A percentile compares a stretch with the other conserved stretches of the same genome.
Evolutionary conservation across 2,329 filamentous ascomycete genomes (phyloP).

Genomic region (Verticillium albo-atrum): DNA sequence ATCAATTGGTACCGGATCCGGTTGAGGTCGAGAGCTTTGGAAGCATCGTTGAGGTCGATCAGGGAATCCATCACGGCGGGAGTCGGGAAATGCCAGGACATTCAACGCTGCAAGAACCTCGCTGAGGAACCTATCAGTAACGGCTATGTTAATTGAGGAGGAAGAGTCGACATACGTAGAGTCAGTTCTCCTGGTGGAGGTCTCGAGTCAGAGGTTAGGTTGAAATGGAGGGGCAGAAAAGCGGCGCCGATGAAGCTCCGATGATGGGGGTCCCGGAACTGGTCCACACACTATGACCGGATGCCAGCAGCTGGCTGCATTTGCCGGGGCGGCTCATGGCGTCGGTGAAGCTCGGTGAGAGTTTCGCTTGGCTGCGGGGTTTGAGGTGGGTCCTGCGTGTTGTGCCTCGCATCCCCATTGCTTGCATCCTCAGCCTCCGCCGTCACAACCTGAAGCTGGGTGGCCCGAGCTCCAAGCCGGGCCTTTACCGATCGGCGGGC

Average conservation of each 20-base stretch:
- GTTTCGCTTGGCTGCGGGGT: background rate
- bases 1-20: conserved; percentile 94
- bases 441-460: background rate
- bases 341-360: background rate
- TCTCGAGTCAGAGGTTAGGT: background rate
- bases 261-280: background rate
- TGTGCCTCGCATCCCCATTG: background rate
- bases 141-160: background rate
- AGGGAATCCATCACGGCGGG: conserved; percentile 70
- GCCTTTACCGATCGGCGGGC: background rate
- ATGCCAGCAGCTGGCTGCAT: background rate
- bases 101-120: background rate
- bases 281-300: background rate
- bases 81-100: background rate
- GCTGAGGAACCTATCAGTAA: background rate
- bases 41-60: conserved; percentile 81
- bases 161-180: background rate
- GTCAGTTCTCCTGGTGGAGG: background rate
- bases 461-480: background rate
- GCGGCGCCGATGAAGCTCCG: background rate
- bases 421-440: background rate
- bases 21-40: conserved; percentile 79
- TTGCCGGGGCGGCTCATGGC: no score
- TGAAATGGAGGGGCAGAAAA: background rate
- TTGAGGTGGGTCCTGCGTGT: background rate